Conservation (phyloP, 2,329 filamentous ascomycete species). For the Drechslerella stenobrocha region DNA sequence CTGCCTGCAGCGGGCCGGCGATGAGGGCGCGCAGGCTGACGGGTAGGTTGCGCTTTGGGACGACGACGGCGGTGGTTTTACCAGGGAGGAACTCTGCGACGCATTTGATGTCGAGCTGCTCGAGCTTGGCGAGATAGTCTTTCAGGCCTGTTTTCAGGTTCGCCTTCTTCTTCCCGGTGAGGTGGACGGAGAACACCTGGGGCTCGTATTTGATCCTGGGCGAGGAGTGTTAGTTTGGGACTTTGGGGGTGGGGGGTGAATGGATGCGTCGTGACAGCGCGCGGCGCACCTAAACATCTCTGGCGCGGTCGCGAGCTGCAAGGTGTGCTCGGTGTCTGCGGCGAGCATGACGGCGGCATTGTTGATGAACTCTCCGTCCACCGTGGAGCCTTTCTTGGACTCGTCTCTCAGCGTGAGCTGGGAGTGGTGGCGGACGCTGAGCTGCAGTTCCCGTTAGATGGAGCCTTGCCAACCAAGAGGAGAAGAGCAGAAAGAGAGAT, state of each 20-base stretch:
- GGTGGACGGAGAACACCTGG: conserved; percentile 71
- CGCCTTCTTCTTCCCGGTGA: conserved; percentile 73
- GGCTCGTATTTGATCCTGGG: conserved; percentile 75
- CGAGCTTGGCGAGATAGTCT: conserved; percentile 67
- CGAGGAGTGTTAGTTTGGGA: no score
- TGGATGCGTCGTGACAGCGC: no score
- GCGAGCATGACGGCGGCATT: conserved; percentile 15
- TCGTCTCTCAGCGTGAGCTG: conserved; percentile 72
- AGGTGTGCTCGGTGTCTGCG: conserved; percentile 19
- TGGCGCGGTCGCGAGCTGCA: conserved; percentile 26
- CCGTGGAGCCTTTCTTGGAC: conserved; percentile 80
- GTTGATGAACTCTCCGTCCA: conserved; percentile 63
- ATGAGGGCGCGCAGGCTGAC: conserved; percentile 85
- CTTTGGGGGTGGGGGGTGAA: no score
- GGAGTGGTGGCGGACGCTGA: conserved; percentile 68
- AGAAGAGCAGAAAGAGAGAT: no score
- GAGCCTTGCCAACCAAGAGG: neutral
- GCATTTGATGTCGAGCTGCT: conserved; percentile 87
- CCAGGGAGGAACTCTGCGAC: conserved; percentile 70
- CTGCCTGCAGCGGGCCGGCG: conserved; percentile 73
- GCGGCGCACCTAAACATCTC: conserved; percentile 26
- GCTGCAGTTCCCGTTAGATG: conserved; percentile 56
- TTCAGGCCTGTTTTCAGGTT: conserved; percentile 67
- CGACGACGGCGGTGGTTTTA: conserved; percentile 82
- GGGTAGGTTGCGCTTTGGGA: conserved; percentile 85